Evolutionary conservation across 2,329 filamentous ascomycete species (phyloP), one percentile per base, ranked within the genome.

Genomic region (Fusarium phyllophilum): DNA sequence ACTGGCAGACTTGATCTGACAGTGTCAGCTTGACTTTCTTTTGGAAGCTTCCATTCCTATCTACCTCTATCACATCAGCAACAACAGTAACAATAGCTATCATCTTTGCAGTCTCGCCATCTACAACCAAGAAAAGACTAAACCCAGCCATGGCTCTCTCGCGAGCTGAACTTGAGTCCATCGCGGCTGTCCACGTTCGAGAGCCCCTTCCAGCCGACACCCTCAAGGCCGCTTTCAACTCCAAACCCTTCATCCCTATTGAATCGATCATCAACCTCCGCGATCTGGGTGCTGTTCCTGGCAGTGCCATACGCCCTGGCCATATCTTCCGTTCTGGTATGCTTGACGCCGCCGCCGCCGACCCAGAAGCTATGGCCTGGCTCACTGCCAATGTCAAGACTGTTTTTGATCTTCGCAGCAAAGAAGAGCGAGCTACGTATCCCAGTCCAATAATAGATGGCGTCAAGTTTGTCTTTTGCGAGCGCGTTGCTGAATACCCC

Each of bases 391-490:
- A 82, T 52, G 78, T 89, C 51, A 81, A 79, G 66, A 83, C 82
- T 63, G 75, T 90, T 57, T 89, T 89, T 75, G 88, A 89, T 78
- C 79, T 90, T 63, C 84, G 88, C 46, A 85, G 84, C 46, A 78
- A 80, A 14, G 70, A 74, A 38, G 88, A 89, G 80, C 84, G 85
- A 58, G 76, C 69, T 17, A 49, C 62, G 6, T 78, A 76, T n/a
- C 86, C 86, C 0, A 86, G 87, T 68, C 86, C 86, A 8, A 77
- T 69, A 3, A 71, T 87, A n/a, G 73, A 79, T 0, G 85, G 85
- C 6, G 80, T 87, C n/a, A 82, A 86, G 66, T 85, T 82, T 60
- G 81, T 86, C 2, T 89, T 85, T 85, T 76, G 83, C 38, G 75
- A 79, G 20, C 81, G 79, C 73, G 66, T 75, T 6, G 77, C 74